A percentile compares a stretch with the other conserved stretches of the same genome.
Evolutionary conservation across 2,329 filamentous ascomycete genomes (phyloP).

Genomic region (Fusarium scirpi): DNA sequence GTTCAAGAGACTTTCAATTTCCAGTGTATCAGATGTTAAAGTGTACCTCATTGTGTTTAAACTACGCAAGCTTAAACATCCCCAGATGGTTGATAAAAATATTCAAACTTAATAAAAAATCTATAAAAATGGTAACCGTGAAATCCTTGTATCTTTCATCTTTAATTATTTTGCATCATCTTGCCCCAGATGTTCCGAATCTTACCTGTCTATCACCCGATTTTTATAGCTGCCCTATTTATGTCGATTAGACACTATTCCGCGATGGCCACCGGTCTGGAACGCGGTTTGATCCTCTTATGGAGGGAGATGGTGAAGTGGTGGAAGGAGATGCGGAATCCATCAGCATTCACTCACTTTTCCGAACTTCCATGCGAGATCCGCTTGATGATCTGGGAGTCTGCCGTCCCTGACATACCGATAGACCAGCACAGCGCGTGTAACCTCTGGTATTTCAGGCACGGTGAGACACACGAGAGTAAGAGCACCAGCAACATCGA

Average conservation of each 20-base stretch:
- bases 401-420: background rate
- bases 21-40: background rate
- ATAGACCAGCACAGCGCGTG: background rate
- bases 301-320: background rate
- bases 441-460: background rate
- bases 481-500: background rate
- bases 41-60: background rate
- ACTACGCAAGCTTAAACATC: background rate
- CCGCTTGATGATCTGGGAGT: constrained; percentile 13
- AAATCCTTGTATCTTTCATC: background rate
- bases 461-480: background rate
- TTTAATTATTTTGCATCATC: background rate
- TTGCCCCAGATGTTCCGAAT: background rate
- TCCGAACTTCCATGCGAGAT: background rate
- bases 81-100: background rate
- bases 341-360: background rate
- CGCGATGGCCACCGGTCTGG: rapidly evolving
- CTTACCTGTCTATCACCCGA: background rate
- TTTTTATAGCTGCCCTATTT: background rate
- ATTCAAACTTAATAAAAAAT: background rate
- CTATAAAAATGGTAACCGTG: background rate
- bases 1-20: background rate
- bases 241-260: background rate
- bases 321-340: background rate
- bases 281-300: background rate